Percentiles rank a stretch among this genome's conserved stretches.
These are phyloP conservation scores for Leishmania tropica DNA, from an alignment of 208 protist species.

Conservation along the genomic window DNA sequence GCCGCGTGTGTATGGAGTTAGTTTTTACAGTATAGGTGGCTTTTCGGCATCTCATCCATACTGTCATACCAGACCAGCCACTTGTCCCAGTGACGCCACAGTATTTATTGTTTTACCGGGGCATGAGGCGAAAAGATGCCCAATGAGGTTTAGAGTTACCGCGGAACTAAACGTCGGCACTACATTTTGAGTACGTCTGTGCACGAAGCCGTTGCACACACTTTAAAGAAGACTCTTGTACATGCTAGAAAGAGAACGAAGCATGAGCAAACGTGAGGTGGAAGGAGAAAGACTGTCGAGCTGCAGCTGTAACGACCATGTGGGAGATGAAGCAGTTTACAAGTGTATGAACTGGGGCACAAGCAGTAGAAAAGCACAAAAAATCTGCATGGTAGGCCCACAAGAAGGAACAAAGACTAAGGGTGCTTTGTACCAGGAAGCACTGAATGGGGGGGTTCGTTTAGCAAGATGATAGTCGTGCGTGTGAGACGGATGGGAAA, in stretches of 20 bases:
- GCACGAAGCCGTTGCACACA: background rate
- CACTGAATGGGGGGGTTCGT: background rate
- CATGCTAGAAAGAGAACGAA: background rate
- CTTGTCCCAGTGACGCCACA: too few relatives aligned
- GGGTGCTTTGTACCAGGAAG: background rate
- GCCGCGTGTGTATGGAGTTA: too few relatives aligned
- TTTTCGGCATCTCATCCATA: too few relatives aligned
- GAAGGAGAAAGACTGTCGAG: background rate
- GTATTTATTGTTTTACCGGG: too few relatives aligned
- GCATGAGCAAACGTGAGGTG: background rate
- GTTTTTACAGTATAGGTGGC: too few relatives aligned
- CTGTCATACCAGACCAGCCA: too few relatives aligned
- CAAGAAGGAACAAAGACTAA: background rate
- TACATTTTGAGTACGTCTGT: too few relatives aligned
- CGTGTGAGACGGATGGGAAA: too few relatives aligned
- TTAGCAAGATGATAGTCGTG: background rate
- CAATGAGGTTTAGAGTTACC: too few relatives aligned
- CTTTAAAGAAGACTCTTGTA: background rate
- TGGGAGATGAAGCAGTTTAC: background rate
- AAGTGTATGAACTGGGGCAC: background rate
- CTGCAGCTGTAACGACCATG: background rate
- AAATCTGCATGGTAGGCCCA: background rate
- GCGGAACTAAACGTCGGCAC: too few relatives aligned
- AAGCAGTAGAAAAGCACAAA: background rate
- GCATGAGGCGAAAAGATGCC: too few relatives aligned